Evolutionary conservation across 2,329 filamentous ascomycete genomes (phyloP).

Genomic region (Microcera coccophila): DNA sequence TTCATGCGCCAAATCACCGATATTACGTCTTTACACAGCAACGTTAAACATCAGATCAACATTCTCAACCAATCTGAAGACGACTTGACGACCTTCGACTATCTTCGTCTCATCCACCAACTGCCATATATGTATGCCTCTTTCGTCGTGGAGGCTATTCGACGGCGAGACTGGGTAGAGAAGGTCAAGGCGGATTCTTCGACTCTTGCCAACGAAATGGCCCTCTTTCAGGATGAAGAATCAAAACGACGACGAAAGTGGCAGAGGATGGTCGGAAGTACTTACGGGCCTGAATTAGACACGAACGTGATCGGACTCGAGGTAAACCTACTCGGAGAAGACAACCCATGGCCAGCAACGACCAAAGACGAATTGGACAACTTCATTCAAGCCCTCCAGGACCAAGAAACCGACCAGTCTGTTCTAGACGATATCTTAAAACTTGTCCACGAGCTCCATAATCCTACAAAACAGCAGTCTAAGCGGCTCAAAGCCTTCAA

Average conservation of each 20-base stretch:
- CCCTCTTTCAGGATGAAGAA: slow-evolving; percentile 88
- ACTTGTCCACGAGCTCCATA: slow-evolving; percentile 72
- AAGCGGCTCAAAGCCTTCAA: slow-evolving; percentile 92
- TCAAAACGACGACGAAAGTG: slow-evolving; percentile 83
- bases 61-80: slow-evolving; percentile 69
- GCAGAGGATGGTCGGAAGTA: slow-evolving; percentile 78
- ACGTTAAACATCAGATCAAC: slow-evolving; percentile 68
- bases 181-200: slow-evolving; percentile 86
- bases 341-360: slow-evolving; percentile 74
- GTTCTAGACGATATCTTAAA: slow-evolving; percentile 70
- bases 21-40: slow-evolving; percentile 71
- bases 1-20: slow-evolving; percentile 81
- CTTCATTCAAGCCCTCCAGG: slow-evolving; percentile 64
- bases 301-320: slow-evolving; percentile 72
- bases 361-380: slow-evolving; percentile 71
- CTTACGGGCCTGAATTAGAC: slow-evolving; percentile 65
- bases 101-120: slow-evolving; percentile 73
- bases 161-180: slow-evolving; percentile 84
- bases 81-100: slow-evolving; percentile 74
- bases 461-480: slow-evolving; percentile 79
- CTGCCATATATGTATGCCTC: slow-evolving; percentile 88
- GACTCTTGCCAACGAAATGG: slow-evolving; percentile 87
- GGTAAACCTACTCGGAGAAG: slow-evolving; percentile 76
- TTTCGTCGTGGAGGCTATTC: slow-evolving; percentile 78
- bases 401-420: slow-evolving; percentile 60